Evolutionary conservation across 2,329 filamentous ascomycete genomes (phyloP), one percentile per base, ranked within the genome.

Genomic region (Juglanconis sp.): DNA sequence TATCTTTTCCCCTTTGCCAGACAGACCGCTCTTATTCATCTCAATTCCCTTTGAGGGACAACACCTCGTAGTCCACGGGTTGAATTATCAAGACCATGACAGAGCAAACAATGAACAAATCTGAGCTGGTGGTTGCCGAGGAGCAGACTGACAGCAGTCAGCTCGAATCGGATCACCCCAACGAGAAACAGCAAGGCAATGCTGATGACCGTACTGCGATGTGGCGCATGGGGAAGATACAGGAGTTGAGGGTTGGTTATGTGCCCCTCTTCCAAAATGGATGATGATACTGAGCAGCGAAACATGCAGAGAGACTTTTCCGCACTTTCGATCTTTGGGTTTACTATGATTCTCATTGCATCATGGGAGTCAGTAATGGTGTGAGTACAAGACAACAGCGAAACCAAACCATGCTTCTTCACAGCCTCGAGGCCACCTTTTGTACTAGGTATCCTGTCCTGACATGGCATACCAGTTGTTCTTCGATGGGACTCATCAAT

Each of bases 311-410:
- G 80, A 59, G 80, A 79, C 67, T 83, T 83, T 65, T 73, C 76
- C 9, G 79, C 79, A 65, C 65, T 80, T 57, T 77, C 78, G 3
- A 82, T 81, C 35, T 73, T 83, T 13, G 79, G 80, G 5, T 83
- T 83, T 61, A 77, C 78, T n/a, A 79, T 79, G 63, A 79, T 81
- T 30, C 73, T 82, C 40, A 77, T 82, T 65, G 77, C 78, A 53
- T 83, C 82, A 0, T 85, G 82, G 82, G 82, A 85, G 67, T 74
- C 76, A 42, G 71, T 76, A 1, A 68, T 81, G 44, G 70, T 76
- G 61, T 74, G 66, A 64, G 67, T 56, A 24, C 24, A 24, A 24
- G 4, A 31, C 15, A 24, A 24, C 24, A 24, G 24, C 24, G 24
- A 24, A 24, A 24, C 24, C 24, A 24, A 24, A 24, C 24, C 24